Conservation (phyloP, 129 eudicot species). For the Helianthus annuus region HanXRQr2.0-SUNRISE NC_035433.2:67710489-67710988, state of each 20-base stretch:
- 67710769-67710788: conserved; percentile 39
- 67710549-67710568: neutral
- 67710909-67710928: neutral
- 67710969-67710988: neutral
- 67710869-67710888: neutral
- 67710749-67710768: conserved; percentile 50
- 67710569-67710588: conserved; percentile 34
- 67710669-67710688: neutral
- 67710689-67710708: neutral
- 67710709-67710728: conserved; percentile 15
- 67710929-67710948: neutral
- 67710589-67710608: conserved; percentile 60
- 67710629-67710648: conserved; percentile 78
- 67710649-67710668: conserved; percentile 48
- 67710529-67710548: conserved; percentile 39
- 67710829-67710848: neutral
- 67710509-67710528: conserved; percentile 72
- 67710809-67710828: conserved; percentile 17
- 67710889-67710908: too few relatives aligned
- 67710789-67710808: conserved; percentile 24
- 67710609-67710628: conserved; percentile 47
- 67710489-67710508: conserved; percentile 52
- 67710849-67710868: conserved; percentile 1
- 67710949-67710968: neutral
- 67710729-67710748: conserved; percentile 45